Evolutionary conservation across 768 basidiomycete genomes (phyloP), one percentile per base, ranked within the genome.

Genomic region (Kwoniella mangroviensis): DNA sequence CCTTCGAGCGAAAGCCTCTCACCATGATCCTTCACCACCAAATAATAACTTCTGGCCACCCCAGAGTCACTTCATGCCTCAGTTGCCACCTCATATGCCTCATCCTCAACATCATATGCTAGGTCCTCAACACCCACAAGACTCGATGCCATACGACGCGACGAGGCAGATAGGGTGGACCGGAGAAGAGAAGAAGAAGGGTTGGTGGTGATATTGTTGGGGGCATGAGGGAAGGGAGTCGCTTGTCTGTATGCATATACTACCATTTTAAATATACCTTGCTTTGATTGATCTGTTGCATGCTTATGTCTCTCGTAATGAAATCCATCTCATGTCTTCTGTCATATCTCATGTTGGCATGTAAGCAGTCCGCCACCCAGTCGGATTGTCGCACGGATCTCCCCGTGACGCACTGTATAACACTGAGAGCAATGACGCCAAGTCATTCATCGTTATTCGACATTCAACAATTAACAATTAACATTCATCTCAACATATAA

Each of bases 1-100:
- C 70, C 69, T 83, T 13, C 71, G 80, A 42, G 68, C 73, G 42
- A 72, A 67, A 55, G 63, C 67, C 22, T 15, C 68, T 40, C 65
- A 61, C 28, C 59, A 63, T 26, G 40, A 63, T 12, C 52, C 66
- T 19, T 60, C 58, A 6, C 45, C 67, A 19, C 43, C 68, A 17
- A 15, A 7, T 24, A 53, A 58, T 13, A 45, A 34, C 6, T 69
- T 63, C 57, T 69, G 68, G 68, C 68, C 68, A 15, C 68, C 68
- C 9, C 63, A 69, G 17, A 45, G 43, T 9, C 68, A 69, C 4
- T 69, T 69, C 54, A 69, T 69, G 68, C 68, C 68, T 41, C 68
- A 69, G 34, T 53, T 69, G 1, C 68, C 68, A 19, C 68, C 65
- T n/a, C 68, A 69, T 51, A 63, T 69, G 53, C 67, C 67, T 42